These are phyloP conservation scores for Plectranthus barbatus DNA, from an alignment of 257 asterid genomes.

Conservation along the genomic window DNA sequence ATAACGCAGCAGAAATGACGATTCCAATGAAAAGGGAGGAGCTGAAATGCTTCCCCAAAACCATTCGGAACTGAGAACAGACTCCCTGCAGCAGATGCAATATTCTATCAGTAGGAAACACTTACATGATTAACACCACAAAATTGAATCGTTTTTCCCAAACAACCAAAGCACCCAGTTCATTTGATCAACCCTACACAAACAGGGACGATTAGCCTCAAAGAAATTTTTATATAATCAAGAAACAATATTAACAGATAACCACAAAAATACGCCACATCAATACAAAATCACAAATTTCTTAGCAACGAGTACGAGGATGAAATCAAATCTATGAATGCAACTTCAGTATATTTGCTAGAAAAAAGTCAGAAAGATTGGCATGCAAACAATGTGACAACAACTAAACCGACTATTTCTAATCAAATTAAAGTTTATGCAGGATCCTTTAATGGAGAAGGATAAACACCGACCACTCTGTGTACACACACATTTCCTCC, in stretches of 20 bases:
- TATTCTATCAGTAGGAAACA: slow-evolving; percentile 6
- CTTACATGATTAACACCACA: not conserved
- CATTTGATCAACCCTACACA: not conserved
- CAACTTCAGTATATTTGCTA: not conserved
- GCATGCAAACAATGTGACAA: not conserved
- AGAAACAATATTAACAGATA: not conserved
- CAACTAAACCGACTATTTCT: not conserved
- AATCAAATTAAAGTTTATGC: not conserved
- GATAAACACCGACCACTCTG: not conserved
- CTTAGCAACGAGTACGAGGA: not conserved
- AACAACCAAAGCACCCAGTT: not conserved
- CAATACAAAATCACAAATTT: not conserved
- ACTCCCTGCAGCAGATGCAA: slow-evolving; percentile 28
- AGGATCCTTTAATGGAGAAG: not conserved
- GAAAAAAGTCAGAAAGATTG: not conserved
- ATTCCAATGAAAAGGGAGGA: slow-evolving; percentile 1
- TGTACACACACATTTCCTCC: too few species aligned
- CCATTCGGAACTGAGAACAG: slow-evolving; percentile 16
- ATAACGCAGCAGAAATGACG: slow-evolving; percentile 2
- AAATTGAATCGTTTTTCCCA: not conserved
- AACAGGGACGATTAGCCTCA: not conserved
- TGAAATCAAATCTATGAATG: not conserved
- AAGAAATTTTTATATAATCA: not conserved
- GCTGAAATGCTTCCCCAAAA: slow-evolving; percentile 8
- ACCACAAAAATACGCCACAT: not conserved